phyloP scores from a whole-genome alignment of 169 alveolate genomes.

The Neospora caninum region DNA sequence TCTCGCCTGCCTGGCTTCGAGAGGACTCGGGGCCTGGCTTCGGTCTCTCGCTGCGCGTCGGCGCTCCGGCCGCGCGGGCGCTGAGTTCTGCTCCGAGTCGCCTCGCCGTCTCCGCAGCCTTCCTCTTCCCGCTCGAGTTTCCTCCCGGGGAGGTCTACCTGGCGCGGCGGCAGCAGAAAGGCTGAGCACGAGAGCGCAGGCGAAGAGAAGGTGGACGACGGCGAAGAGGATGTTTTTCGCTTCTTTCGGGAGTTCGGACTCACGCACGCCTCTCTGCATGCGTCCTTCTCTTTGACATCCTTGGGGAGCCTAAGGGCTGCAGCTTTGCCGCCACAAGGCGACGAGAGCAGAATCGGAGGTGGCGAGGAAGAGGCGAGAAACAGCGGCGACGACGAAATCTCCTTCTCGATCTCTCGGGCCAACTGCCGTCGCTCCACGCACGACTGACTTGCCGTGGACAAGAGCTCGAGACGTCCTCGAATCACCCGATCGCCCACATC shows the following conservation, averaged over 20 bases:
- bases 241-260: background rate
- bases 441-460: constrained; percentile 54
- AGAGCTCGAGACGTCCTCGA: constrained; percentile 75
- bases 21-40: no score
- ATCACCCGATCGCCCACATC: constrained; percentile 79
- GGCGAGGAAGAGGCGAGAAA: constrained; percentile 67
- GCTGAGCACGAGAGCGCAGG: background rate
- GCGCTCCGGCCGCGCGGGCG: no score
- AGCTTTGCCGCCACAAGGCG: background rate
- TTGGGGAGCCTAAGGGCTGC: no score
- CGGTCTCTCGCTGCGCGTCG: no score
- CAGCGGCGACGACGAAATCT: constrained; percentile 70
- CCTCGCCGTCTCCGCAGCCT: background rate
- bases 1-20: no score
- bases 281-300: background rate
- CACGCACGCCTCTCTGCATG: background rate
- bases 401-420: constrained; percentile 50
- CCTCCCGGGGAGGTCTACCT: background rate
- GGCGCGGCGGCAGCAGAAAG: background rate
- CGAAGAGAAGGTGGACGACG: background rate
- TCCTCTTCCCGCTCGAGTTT: background rate
- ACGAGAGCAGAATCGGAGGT: constrained; percentile 62
- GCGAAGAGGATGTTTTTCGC: background rate
- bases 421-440: background rate
- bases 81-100: no score